Evolutionary conservation across 495 filamentous ascomycete species (phyloP).

Genomic region (Hyphodiscus hymeniophilus): DNA sequence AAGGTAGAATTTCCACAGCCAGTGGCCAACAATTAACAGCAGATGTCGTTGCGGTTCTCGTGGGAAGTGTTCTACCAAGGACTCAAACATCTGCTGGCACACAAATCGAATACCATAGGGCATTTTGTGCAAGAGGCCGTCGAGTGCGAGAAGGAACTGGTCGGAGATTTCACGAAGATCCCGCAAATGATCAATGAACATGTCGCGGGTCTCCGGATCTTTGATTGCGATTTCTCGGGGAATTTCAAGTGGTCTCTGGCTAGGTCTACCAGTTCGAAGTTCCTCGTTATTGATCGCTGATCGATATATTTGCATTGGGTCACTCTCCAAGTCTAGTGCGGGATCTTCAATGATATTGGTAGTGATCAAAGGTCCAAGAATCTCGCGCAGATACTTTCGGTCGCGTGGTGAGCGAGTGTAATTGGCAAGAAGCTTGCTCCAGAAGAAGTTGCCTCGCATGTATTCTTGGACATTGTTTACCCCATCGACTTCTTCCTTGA

Average conservation of each 20-base stretch:
- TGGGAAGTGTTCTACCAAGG: constrained; percentile 64
- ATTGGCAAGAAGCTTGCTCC: constrained; percentile 73
- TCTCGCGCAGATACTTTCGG: constrained; percentile 80
- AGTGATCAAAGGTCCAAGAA: constrained; percentile 73
- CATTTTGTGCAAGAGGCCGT: constrained; percentile 79
- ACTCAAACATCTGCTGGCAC: constrained; percentile 76
- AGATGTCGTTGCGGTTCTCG: constrained; percentile 69
- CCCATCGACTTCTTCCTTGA: constrained; percentile 78
- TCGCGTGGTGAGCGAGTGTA: constrained; percentile 90
- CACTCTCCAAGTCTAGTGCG: constrained; percentile 86
- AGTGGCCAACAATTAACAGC: constrained; percentile 77
- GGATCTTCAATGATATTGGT: constrained; percentile 88
- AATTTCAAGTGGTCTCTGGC: constrained; percentile 69
- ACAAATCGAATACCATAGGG: constrained; percentile 91
- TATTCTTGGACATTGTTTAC: constrained; percentile 73
- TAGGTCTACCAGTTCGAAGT: constrained; percentile 78
- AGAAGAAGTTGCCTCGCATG: constrained; percentile 85
- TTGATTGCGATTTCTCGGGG: constrained; percentile 86
- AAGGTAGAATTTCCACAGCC: constrained; percentile 91
- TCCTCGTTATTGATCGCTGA: constrained; percentile 95
- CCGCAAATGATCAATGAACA: constrained; percentile 87
- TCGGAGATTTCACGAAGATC: constrained; percentile 90
- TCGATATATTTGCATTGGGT: constrained; percentile 95
- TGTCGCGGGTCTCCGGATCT: constrained; percentile 81
- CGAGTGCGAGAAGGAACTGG: constrained; percentile 71